These are phyloP conservation scores for Dothideomycetidae sp. DNA, from an alignment of 2,329 filamentous ascomycete genomes.

Conservation along the genomic window DNA sequence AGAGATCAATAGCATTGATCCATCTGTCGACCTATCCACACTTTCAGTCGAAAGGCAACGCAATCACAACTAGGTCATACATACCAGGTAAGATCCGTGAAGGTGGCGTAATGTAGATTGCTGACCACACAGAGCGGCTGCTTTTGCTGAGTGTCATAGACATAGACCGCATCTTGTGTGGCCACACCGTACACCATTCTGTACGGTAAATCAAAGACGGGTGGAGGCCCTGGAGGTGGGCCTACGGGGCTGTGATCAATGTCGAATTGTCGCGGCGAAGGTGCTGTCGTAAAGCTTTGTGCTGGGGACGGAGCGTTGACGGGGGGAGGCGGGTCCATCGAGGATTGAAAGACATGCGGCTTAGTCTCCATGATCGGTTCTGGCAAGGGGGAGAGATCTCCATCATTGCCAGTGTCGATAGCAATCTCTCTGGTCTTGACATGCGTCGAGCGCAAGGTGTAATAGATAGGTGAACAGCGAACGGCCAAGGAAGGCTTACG, in stretches of 20 bases:
- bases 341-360: conserved; percentile 44
- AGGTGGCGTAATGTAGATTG: conserved; percentile 93
- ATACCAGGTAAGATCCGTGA: conserved; percentile 91
- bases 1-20: conserved; percentile 74
- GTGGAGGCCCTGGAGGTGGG: conserved; percentile 32
- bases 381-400: conserved; percentile 67
- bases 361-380: conserved; percentile 53
- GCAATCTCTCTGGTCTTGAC: conserved; percentile 75
- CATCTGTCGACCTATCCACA: conserved; percentile 53
- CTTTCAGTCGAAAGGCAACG: no score
- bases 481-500: conserved; percentile 97
- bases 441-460: conserved; percentile 56
- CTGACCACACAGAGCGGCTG: conserved; percentile 88
- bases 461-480: conserved; percentile 81
- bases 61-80: no score
- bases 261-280: conserved; percentile 40
- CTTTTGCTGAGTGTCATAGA: conserved; percentile 95
- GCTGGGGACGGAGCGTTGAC: conserved; percentile 40
- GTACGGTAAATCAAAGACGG: conserved; percentile 76
- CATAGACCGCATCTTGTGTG: conserved; percentile 83
- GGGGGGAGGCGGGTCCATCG: conserved; percentile 72
- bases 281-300: conserved; percentile 38
- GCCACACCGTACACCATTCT: conserved; percentile 94
- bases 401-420: conserved; percentile 81
- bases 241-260: conserved; percentile 35